Evolutionary conservation across 1,284 basidiomycete species (phyloP).

Genomic region (Ganoderma boninense): DNA sequence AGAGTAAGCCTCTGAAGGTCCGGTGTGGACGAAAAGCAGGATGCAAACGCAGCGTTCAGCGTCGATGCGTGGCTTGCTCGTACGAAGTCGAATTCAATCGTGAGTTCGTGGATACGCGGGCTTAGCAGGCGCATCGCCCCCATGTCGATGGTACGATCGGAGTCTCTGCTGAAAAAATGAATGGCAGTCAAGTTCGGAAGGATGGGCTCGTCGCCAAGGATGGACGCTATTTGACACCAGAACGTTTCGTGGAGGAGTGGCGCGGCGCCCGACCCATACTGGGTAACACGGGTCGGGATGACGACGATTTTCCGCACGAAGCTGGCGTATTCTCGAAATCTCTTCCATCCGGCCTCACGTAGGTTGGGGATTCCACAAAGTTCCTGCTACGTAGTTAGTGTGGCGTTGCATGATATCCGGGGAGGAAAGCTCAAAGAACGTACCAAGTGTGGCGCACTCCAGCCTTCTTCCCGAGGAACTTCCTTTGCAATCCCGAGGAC

Average conservation of each 20-base stretch:
- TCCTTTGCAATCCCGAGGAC: neutral
- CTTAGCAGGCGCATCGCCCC: neutral
- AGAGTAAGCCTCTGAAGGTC: neutral
- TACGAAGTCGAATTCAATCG: neutral
- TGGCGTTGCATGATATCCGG: neutral
- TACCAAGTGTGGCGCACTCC: neutral
- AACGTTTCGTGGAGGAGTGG: neutral
- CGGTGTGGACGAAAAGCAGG: neutral
- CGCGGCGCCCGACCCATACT: neutral
- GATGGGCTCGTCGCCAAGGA: neutral
- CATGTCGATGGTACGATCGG: neutral
- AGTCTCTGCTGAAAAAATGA: neutral
- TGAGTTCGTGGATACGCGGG: neutral
- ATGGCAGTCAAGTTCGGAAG: neutral
- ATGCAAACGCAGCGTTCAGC: neutral
- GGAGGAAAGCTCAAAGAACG: neutral
- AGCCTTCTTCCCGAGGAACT: neutral
- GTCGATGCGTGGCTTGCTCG: neutral
- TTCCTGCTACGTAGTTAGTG: neutral
- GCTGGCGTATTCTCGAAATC: neutral
- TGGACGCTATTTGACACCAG: neutral
- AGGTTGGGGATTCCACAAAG: neutral
- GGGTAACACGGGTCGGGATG: neutral
- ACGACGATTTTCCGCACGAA: conserved; percentile 1
- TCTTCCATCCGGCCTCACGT: neutral